These are phyloP conservation scores for Globisporangium canariense DNA, from an alignment of 352 stramenopile species.

Conservation along the genomic window DNA sequence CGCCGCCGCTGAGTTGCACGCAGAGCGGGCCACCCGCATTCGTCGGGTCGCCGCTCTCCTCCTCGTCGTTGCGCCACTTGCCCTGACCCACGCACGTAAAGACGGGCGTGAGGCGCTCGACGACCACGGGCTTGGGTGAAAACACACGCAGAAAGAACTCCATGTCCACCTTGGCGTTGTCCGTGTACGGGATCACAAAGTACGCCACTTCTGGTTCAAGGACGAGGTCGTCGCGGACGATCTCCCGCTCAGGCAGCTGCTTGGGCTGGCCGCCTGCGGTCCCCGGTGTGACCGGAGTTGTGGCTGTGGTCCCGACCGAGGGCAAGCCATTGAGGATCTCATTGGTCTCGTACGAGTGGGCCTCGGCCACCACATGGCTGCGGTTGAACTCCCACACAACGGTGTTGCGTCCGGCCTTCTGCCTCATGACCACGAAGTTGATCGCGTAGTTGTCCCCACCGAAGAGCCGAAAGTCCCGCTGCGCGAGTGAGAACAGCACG, in stretches of 20 bases:
- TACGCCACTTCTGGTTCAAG: conserved; percentile 75
- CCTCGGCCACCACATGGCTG: conserved; percentile 59
- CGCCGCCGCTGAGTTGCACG: conserved; percentile 32
- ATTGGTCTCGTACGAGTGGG: conserved; percentile 53
- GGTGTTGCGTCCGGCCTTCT: conserved; percentile 53
- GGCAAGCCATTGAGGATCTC: conserved; percentile 17
- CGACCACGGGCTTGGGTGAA: conserved; percentile 53
- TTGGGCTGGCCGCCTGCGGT: conserved; percentile 17
- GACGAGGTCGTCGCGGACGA: conserved; percentile 67
- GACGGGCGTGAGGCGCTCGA: conserved; percentile 74
- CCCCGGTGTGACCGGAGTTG: conserved; percentile 4
- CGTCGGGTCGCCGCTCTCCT: conserved; percentile 42
- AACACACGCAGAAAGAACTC: conserved; percentile 90
- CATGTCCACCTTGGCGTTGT: conserved; percentile 81
- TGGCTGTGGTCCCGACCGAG: neutral
- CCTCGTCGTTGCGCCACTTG: conserved; percentile 56
- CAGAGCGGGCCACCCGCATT: conserved; percentile 78
- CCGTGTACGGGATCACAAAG: conserved; percentile 81
- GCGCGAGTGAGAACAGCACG: conserved; percentile 76
- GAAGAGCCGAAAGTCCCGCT: conserved; percentile 80
- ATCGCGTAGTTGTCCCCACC: conserved; percentile 83
- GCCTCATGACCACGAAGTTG: conserved; percentile 82
- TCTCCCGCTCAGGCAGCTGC: conserved; percentile 70
- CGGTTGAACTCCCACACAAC: conserved; percentile 77
- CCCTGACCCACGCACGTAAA: conserved; percentile 62